These are phyloP conservation scores for Pythium graminicola DNA, from an alignment of 352 stramenopile genomes.

Conservation along the genomic window DNA sequence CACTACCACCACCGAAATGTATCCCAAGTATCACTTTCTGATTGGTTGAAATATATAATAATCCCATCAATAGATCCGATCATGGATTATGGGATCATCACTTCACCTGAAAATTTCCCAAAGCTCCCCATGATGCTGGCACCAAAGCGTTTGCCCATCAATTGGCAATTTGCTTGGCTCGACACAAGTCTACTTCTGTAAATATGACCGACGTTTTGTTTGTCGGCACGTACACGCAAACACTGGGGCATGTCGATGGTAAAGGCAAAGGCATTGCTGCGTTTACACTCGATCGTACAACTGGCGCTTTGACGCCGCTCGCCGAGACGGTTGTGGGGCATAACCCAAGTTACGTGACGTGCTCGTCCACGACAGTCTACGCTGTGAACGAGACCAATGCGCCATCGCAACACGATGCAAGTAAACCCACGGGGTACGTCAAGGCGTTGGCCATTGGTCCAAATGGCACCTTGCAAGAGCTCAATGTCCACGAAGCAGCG, in stretches of 20 bases:
- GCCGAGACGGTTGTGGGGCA: conserved; percentile 40
- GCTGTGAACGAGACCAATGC: conserved; percentile 65
- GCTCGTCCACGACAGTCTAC: conserved; percentile 43
- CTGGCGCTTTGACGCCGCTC: conserved; percentile 41
- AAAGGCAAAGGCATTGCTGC: conserved; percentile 68
- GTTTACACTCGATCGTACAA: conserved; percentile 49
- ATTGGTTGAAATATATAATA: conserved; percentile 6
- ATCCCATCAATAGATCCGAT: not conserved
- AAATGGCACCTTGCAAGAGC: conserved; percentile 30
- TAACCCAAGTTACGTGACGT: conserved; percentile 64
- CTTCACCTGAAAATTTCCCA: not conserved
- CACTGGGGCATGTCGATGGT: conserved; percentile 69
- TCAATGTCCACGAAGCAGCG: conserved; percentile 48
- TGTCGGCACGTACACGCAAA: conserved; percentile 81
- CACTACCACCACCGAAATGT: conserved; percentile 6
- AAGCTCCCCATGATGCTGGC: not conserved
- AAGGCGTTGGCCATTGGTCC: conserved; percentile 41
- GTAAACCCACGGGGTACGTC: conserved; percentile 50
- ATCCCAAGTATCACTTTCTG: not conserved
- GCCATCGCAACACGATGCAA: conserved; percentile 22
- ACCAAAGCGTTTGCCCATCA: conserved; percentile 8
- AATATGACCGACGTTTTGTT: conserved; percentile 41
- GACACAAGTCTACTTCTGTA: not conserved
- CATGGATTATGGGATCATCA: conserved; percentile 3
- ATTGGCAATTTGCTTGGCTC: conserved; percentile 12